These are phyloP conservation scores for Beauveria sp. DNA, from an alignment of 2,329 filamentous ascomycete genomes.

Conservation along the genomic window DNA sequence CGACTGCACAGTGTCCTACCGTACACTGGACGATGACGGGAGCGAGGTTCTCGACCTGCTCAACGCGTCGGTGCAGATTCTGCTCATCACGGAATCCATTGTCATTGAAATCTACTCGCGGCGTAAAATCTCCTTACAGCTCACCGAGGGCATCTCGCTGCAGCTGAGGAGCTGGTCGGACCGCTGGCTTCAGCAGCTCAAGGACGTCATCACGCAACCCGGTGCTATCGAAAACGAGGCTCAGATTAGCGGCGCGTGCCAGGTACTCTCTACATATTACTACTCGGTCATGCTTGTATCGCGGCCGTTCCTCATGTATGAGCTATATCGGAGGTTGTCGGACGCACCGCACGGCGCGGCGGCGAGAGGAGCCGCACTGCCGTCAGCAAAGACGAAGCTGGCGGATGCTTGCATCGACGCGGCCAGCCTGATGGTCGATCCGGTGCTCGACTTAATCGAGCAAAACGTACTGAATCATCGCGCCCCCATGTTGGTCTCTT, in stretches of 20 bases:
- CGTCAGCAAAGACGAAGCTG: conserved; percentile 40
- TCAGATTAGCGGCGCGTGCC: conserved; percentile 39
- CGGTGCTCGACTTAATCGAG: conserved; percentile 37
- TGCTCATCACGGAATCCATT: conserved; percentile 42
- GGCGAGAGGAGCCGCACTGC: conserved; percentile 15
- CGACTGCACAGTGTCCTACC: conserved; percentile 46
- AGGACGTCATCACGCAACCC: conserved; percentile 26
- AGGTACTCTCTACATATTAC: conserved; percentile 46
- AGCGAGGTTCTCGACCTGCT: conserved; percentile 38
- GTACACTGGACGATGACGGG: conserved; percentile 25
- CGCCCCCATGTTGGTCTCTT: conserved; percentile 44
- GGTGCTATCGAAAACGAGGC: conserved; percentile 18
- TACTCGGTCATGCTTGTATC: conserved; percentile 52
- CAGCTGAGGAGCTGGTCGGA: conserved; percentile 45
- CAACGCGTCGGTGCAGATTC: conserved; percentile 45
- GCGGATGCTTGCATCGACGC: conserved; percentile 50
- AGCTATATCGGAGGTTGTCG: conserved; percentile 38
- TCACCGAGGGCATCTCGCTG: conserved; percentile 46
- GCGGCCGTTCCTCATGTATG: conserved; percentile 49
- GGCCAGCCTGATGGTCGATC: conserved; percentile 45
- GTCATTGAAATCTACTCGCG: conserved; percentile 46
- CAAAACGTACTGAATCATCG: conserved; percentile 34
- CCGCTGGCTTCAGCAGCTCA: conserved; percentile 39
- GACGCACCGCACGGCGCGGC: conserved; percentile 20
- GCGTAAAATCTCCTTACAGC: conserved; percentile 43